Evolutionary conservation across 495 filamentous ascomycete species (phyloP), one percentile per base, ranked within the genome.

Genomic region (Daldinia concentrica): DNA sequence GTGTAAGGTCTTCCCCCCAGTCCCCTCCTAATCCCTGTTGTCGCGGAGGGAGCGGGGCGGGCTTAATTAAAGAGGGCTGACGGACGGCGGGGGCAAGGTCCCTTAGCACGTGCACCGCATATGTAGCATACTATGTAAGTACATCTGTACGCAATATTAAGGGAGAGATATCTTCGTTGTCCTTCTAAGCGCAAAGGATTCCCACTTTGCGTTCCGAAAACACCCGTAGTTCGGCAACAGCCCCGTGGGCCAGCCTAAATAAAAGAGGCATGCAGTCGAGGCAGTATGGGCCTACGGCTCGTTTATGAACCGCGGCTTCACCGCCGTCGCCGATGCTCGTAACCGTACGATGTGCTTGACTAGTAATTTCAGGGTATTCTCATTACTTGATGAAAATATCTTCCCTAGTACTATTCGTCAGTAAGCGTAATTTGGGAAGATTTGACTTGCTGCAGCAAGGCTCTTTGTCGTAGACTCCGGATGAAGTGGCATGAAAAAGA

Each of bases 351-450:
- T 62, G 19, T 37, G 51, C 59, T 66, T 36, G 62, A 59, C 52
- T 66, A 69, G 58, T 51, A 59, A 70, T 54, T 60, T 62, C 55
- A 45, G 62, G 62, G 58, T 66, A 66, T 70, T 58, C 52, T 66
- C 66, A 74, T 74, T 74, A 74, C 71, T n/a, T 74, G 58, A 74
- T 74, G 66, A 60, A 74, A 74, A 70, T 30, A 54, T 50, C 36
- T 4, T 41, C 8, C 8, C 22, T 32, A 14, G 22, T 48, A 68
- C 29, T 58, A 39, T 65, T 66, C 12, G 61, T 52, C 55, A 7
- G 70, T 73, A 65, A 73, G 70, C 64, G 48, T 51, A 62, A 55
- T 65, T 73, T 19, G 37, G 39, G 41, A 58, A 37, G 61, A 65
- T 26, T 26, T 68, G 64, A 73, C 66, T 73, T 55, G 66, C 27